These are phyloP conservation scores for Eragrostis curvula DNA, from an alignment of 176 grass and related monocot genomes.

Conservation along the genomic window DNA sequence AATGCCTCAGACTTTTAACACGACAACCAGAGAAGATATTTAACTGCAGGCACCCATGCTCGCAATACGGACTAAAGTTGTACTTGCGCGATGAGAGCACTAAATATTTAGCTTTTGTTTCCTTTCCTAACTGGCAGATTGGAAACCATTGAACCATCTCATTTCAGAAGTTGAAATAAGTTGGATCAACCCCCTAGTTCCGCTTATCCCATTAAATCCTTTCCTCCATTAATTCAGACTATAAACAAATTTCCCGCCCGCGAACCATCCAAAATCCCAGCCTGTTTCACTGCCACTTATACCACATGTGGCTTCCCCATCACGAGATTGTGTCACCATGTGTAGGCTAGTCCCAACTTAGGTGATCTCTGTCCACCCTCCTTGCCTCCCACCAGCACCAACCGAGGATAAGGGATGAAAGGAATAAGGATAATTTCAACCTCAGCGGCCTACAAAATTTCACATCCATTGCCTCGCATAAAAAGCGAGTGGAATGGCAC, in stretches of 20 bases:
- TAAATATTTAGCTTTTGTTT: not conserved
- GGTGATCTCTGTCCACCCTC: not conserved
- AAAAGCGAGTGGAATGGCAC: not conserved
- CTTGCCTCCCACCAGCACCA: not conserved
- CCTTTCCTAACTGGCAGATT: not conserved
- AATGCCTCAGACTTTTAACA: not conserved
- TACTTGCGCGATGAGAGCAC: not conserved
- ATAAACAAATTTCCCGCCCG: not conserved
- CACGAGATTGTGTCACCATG: not conserved
- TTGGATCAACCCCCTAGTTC: conserved; percentile 2
- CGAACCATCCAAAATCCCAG: not conserved
- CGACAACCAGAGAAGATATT: not conserved
- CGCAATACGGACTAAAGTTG: not conserved
- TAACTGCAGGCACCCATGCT: not conserved
- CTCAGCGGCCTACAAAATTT: not conserved
- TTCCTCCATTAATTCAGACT: not conserved
- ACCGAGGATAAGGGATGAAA: not conserved
- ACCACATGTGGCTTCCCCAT: not conserved
- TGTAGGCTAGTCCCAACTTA: not conserved
- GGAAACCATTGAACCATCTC: not conserved
- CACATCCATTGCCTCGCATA: not conserved
- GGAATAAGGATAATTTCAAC: conserved; percentile 8
- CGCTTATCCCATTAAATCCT: not conserved
- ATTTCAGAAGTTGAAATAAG: conserved; percentile 2
- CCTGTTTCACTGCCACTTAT: not conserved